Conservation (phyloP, 441 rosid species). For the Hypseocharis bilobata region DNA sequence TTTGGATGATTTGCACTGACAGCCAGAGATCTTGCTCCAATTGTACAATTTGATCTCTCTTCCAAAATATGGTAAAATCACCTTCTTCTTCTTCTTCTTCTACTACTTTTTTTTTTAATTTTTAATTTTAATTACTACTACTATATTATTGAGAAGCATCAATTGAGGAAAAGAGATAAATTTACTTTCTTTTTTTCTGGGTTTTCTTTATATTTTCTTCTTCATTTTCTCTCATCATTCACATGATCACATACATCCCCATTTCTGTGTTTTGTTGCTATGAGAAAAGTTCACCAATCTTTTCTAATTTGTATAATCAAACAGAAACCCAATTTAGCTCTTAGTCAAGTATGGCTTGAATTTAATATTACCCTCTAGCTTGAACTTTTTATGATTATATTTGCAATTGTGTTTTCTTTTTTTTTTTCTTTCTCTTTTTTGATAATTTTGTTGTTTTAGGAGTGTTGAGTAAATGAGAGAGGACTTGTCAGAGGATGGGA, state of each 20-base stretch:
- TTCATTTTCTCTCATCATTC: background rate
- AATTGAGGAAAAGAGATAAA: background rate
- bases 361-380: too few relatives aligned
- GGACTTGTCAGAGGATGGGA: conserved; percentile 5
- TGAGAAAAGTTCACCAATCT: too few relatives aligned
- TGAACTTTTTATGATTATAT: too few relatives aligned
- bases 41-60: conserved; percentile 43
- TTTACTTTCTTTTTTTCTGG: background rate
- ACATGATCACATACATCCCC: background rate
- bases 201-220: background rate
- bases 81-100: conserved; percentile 8
- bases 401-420: background rate
- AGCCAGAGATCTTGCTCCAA: conserved; percentile 32
- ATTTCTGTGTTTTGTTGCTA: background rate
- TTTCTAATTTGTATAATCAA: too few relatives aligned
- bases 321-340: background rate
- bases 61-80: conserved; percentile 28
- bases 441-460: background rate
- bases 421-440: background rate
- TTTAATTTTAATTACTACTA: too few relatives aligned
- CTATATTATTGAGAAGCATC: background rate
- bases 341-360: background rate
- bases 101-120: too few relatives aligned
- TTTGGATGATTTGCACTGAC: conserved; percentile 29
- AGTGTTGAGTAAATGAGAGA: conserved; percentile 2